Base-by-base conservation (phyloP, 208 protist genomes). In the Leishmania aethiopica region DNA sequence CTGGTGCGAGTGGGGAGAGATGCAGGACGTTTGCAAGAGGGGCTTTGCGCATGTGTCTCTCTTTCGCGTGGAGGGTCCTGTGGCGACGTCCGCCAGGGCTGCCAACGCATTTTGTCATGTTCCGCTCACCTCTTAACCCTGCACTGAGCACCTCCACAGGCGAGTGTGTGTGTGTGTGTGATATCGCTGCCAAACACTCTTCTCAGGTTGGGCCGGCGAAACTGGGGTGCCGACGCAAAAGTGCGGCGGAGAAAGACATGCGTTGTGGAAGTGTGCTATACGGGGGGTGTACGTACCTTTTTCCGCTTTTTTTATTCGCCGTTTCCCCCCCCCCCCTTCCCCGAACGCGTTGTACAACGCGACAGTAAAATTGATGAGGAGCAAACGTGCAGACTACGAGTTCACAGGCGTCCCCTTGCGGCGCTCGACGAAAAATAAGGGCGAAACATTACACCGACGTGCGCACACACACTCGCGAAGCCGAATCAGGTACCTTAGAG, bases 261-360 rank as follows among this genome's bases (percentile, higher is more conserved):
- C 4, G 3, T 45, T 37, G 40, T 10, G 28, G 47, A 25, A 5
- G 28, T 51, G 17, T 51, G 22, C 1, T 22, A 74, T 51, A 53
- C 11, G 28, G 32, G 28, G 32, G 42, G 4, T 42, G 15, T 47
- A n/a, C 40, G 7, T 3, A 32, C 75, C 37, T 77, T 81, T 88
- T 72, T 37, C 55, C 40, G 25, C 59, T 78, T 76, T 15, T 81
- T 79, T 67, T 47, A 69, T 74, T 66, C 47, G 59, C 49, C 84
- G 6, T 49, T 15, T 55, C 10, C 62, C 62, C 62, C 11, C 51
- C 62, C 47, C 22, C 42, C n/a, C n/a, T n/a, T n/a, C n/a, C n/a
- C 17, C 17, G 11, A 42, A 40, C 37, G n/a, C 51, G 35, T 35
- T 37, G 53, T 28, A 45, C 37, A 42, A n/a, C 4, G 8, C 37